Base-by-base conservation (phyloP, 2,329 filamentous ascomycete genomes). In the Fusarium paranaense region DNA sequence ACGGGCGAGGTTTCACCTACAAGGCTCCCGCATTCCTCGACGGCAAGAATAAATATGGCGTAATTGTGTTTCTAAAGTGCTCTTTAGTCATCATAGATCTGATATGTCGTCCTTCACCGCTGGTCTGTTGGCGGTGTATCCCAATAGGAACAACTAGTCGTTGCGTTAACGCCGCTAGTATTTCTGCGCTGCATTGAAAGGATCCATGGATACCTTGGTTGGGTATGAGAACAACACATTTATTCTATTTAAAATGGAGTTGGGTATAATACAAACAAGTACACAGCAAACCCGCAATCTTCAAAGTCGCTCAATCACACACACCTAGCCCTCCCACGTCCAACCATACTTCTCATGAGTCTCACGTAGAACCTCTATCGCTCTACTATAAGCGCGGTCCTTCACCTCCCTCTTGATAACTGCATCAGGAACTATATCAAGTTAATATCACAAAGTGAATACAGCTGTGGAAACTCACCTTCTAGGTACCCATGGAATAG, bases 401-500 rank as follows among this genome's bases (percentile, higher is more conserved):
- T 78, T 76, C 2, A 71, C 16, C 2, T 75, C 65, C 22, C 69
- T 69, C 20, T 67, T 73, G 7, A 74, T 61, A 16, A 76, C 61
- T 2, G 42, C 30, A 67, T 74, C 70, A 16, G 71, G 77, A 58
- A 80, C 76, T 78, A 35, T 27, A 18, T 14, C 56, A 10, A 38
- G 30, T 30, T 25, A 52, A 5, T 14, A 37, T 33, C 14, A 3
- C 5, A 25, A n/a, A n/a, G 16, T 22, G 14, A 47, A 22, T 22
- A 1, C 4, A 33, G 37, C 52, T 38, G 38, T 11, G n/a, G 38
- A 40, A 16, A 70, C 74, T 74, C 30, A 79, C 78, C 70, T 67
- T 81, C 76, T 1, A 80, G 42, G 50, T 81, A 80, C n/a, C 78
- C 80, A 67, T 81, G 76, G 37, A 81, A 80, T 0, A 73, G 62